These are phyloP conservation scores for Leccinum arenicola DNA, from an alignment of 768 basidiomycete genomes.

Conservation along the genomic window DNA sequence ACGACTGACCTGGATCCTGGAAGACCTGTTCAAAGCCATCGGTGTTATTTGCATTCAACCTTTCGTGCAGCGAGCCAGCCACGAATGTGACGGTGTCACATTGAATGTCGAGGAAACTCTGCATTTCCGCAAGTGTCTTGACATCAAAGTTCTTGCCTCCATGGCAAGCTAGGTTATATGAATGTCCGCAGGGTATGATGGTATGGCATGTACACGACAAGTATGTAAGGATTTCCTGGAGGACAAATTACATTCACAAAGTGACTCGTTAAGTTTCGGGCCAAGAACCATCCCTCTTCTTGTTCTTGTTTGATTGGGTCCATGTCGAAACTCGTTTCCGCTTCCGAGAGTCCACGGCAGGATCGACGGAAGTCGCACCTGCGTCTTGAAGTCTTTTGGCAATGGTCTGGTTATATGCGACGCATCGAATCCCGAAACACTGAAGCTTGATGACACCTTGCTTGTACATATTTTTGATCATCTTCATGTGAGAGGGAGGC, in stretches of 20 bases:
- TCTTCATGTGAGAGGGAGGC: constrained; percentile 22
- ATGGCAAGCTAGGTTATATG: constrained; percentile 3
- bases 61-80: constrained; percentile 34
- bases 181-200: background rate
- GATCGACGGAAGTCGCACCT: background rate
- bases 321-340: constrained; percentile 10
- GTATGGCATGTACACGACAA: background rate
- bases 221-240: constrained; percentile 10
- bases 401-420: constrained; percentile 17
- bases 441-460: constrained; percentile 27
- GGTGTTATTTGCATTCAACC: constrained; percentile 68
- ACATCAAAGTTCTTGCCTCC: constrained; percentile 45
- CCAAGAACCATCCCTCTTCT: constrained; percentile 8
- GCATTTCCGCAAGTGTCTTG: constrained; percentile 66
- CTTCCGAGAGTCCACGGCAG: constrained; percentile 4
- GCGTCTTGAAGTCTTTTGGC: constrained; percentile 11
- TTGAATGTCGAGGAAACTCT: constrained; percentile 55
- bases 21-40: constrained; percentile 75
- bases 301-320: constrained; percentile 1
- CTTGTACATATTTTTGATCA: constrained; percentile 29
- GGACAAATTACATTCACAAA: constrained; percentile 1
- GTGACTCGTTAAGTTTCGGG: no score
- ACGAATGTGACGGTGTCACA: background rate
- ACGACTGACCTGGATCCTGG: constrained; percentile 74
- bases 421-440: constrained; percentile 25